Conservation (phyloP, 2,329 filamentous ascomycete genomes). For the Ceratocystis alfenasii region DNA sequence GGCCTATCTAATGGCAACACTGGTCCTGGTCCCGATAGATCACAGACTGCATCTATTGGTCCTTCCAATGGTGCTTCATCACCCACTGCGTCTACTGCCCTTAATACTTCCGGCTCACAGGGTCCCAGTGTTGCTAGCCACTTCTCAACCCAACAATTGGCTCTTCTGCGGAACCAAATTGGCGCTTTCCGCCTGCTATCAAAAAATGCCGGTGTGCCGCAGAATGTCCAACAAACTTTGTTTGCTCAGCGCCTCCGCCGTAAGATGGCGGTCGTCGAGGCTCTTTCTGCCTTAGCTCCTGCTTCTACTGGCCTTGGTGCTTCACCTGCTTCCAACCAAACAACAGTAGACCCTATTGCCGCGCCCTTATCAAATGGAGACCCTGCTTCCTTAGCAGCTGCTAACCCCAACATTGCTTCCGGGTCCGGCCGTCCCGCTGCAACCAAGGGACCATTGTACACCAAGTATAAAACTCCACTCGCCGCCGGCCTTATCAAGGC, state of each 20-base stretch:
- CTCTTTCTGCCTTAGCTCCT: slow-evolving; percentile 29
- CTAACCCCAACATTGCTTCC: slow-evolving; percentile 29
- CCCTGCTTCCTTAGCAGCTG: slow-evolving; percentile 24
- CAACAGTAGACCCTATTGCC: slow-evolving; percentile 23
- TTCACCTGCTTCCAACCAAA: slow-evolving; percentile 25
- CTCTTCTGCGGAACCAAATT: slow-evolving; percentile 72
- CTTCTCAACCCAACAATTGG: slow-evolving; percentile 69
- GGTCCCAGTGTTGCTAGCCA: slow-evolving; percentile 36
- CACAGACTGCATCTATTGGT: slow-evolving; percentile 4
- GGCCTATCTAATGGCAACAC: slow-evolving; percentile 18
- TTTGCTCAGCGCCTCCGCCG: slow-evolving; percentile 60
- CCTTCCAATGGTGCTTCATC: slow-evolving; percentile 19
- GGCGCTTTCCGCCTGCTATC: slow-evolving; percentile 80
- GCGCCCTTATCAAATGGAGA: slow-evolving; percentile 21
- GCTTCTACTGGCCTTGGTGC: slow-evolving; percentile 22
- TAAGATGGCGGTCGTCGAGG: slow-evolving; percentile 36
- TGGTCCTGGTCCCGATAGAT: slow-evolving; percentile 24
- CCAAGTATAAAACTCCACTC: slow-evolving; percentile 65
- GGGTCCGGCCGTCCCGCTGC: slow-evolving; percentile 27
- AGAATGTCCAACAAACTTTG: slow-evolving; percentile 67
- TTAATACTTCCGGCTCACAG: slow-evolving; percentile 24
- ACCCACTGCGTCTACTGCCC: slow-evolving; percentile 20
- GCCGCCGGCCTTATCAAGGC: slow-evolving; percentile 41
- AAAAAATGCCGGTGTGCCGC: slow-evolving; percentile 73
- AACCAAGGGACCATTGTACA: slow-evolving; percentile 47